Conservation (phyloP, 192 early-diverging fungal species). For the Chytriomyces confervae region DNA sequence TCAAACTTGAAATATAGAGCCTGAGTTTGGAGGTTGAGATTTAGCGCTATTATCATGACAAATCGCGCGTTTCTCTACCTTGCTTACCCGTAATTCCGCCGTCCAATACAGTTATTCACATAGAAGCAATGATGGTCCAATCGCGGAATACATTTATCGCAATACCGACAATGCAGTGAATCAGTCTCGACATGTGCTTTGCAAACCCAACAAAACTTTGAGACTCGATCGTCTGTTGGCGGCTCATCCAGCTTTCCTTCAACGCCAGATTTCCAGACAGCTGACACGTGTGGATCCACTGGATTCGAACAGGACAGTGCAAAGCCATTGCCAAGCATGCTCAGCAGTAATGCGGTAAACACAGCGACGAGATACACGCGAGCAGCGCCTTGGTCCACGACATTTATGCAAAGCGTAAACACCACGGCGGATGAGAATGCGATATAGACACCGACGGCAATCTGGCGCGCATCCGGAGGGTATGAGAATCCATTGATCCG, state of each 20-base stretch:
- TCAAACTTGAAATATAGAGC: neutral
- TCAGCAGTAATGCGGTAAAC: neutral
- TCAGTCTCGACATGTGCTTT: slow-evolving; percentile 20
- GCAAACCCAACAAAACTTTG: slow-evolving; percentile 24
- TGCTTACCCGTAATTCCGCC: slow-evolving; percentile 48
- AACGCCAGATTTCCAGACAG: neutral
- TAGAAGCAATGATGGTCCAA: slow-evolving; percentile 62
- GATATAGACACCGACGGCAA: neutral
- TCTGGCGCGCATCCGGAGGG: slow-evolving; percentile 17
- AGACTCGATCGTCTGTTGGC: neutral
- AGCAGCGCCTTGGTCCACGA: neutral
- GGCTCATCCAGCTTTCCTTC: neutral
- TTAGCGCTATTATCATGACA: no score
- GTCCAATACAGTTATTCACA: slow-evolving; percentile 59
- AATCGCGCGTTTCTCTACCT: no score
- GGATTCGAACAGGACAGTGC: slow-evolving; percentile 38
- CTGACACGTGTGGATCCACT: slow-evolving; percentile 25
- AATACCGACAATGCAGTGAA: slow-evolving; percentile 59
- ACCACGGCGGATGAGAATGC: neutral
- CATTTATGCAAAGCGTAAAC: neutral
- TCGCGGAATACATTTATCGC: slow-evolving; percentile 54
- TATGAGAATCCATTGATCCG: slow-evolving; percentile 1
- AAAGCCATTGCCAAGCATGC: slow-evolving; percentile 14
- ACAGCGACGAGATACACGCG: neutral
- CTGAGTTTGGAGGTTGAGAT: no score